Evolutionary conservation across 441 rosid species (phyloP).

Genomic region (Syzygium syzygioides): DNA sequence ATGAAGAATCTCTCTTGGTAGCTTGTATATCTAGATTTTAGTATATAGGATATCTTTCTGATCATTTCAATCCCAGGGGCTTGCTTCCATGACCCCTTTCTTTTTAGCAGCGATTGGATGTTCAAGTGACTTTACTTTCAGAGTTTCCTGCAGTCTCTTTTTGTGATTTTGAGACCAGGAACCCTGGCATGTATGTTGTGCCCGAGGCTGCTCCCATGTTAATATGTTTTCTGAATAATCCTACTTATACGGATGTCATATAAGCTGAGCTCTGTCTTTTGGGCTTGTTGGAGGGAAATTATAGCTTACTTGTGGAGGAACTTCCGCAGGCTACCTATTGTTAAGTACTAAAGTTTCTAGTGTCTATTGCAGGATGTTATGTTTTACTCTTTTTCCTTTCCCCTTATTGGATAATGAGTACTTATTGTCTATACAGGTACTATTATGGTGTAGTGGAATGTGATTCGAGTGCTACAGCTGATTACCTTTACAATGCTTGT

Average conservation of each 20-base stretch:
- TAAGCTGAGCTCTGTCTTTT: neutral
- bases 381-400: neutral
- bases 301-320: neutral
- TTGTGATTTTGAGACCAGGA: neutral
- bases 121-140: neutral
- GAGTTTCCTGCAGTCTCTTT: neutral
- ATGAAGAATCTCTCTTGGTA: neutral
- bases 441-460: conserved; percentile 84
- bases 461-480: conserved; percentile 76
- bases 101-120: neutral
- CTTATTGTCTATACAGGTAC: conserved; percentile 39
- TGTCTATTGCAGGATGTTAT: neutral
- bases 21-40: neutral
- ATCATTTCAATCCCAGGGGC: neutral
- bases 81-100: neutral
- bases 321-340: neutral
- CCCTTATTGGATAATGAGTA: neutral
- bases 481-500: conserved; percentile 66
- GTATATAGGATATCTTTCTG: neutral
- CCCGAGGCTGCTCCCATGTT: neutral
- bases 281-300: neutral
- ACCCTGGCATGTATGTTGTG: neutral
- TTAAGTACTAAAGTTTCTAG: neutral
- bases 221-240: neutral
- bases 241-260: neutral